A percentile compares a stretch with the other conserved stretches of the same genome.
phyloP scores from a whole-genome alignment of 208 protist species.

The Wallacemonas sp. region DNA sequence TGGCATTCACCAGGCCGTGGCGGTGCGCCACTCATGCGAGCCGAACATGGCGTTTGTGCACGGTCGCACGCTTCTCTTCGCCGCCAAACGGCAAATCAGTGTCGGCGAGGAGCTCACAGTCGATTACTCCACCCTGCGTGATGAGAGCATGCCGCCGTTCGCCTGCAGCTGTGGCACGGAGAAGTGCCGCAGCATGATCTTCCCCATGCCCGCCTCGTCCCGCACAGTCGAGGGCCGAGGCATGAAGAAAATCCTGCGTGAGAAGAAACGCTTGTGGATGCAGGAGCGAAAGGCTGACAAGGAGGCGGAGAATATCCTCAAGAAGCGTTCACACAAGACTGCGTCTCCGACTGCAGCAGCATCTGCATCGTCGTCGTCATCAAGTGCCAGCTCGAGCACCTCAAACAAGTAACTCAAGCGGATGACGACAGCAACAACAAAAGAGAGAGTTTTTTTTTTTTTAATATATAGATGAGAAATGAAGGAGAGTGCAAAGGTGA shows the following conservation, averaged over 20 bases:
- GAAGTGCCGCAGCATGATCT: constrained; percentile 84
- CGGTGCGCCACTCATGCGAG: constrained; percentile 89
- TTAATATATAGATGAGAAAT: too few relatives aligned
- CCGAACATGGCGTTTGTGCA: constrained; percentile 89
- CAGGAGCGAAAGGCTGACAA: constrained; percentile 65
- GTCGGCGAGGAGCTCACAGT: constrained; percentile 87
- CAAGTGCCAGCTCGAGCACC: constrained; percentile 2
- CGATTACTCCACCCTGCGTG: constrained; percentile 83
- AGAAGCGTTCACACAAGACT: constrained; percentile 44
- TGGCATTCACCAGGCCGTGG: constrained; percentile 66
- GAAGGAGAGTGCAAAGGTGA: background rate
- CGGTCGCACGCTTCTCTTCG: constrained; percentile 74
- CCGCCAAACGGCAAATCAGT: constrained; percentile 76
- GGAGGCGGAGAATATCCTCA: constrained; percentile 75
- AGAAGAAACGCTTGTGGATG: constrained; percentile 77
- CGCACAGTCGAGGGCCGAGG: constrained; percentile 66
- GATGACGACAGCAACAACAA: background rate
- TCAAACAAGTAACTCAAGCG: constrained; percentile 7
- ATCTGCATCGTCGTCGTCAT: constrained; percentile 12
- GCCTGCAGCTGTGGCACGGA: constrained; percentile 81
- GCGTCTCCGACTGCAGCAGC: background rate
- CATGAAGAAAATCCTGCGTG: constrained; percentile 59
- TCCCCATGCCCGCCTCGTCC: constrained; percentile 61
- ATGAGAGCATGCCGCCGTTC: constrained; percentile 79
- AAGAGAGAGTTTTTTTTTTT: too few relatives aligned